These are phyloP conservation scores for Rubia occidens DNA, from an alignment of 305 asterid genomes.

Conservation along the genomic window DNA sequence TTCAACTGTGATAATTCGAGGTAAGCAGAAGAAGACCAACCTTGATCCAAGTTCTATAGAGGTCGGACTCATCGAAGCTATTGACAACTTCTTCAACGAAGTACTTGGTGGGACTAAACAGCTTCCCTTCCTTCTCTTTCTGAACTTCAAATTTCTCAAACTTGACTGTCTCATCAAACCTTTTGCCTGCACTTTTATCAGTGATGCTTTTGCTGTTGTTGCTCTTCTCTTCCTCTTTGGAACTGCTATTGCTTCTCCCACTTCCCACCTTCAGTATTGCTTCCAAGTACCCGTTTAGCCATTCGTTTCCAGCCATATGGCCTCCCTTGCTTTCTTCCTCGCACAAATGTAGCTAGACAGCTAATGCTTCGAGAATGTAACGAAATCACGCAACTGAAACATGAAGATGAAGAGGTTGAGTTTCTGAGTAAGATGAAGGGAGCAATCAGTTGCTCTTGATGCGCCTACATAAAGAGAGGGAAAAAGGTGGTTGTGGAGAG, in stretches of 20 bases:
- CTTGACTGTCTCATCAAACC: slow-evolving; percentile 31
- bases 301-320: slow-evolving; percentile 49
- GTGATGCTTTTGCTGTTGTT: slow-evolving; percentile 14
- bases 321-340: background rate
- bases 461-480: background rate
- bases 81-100: slow-evolving; percentile 61
- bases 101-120: slow-evolving; percentile 51
- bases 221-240: slow-evolving; percentile 19
- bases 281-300: slow-evolving; percentile 70
- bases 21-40: slow-evolving; percentile 14
- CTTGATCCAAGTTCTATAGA: slow-evolving; percentile 61
- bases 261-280: slow-evolving; percentile 58
- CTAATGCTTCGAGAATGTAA: background rate
- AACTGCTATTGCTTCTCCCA: slow-evolving; percentile 20
- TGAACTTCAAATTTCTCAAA: slow-evolving; percentile 21
- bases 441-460: background rate
- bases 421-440: background rate
- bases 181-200: slow-evolving; percentile 13
- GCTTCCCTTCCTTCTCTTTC: slow-evolving; percentile 34
- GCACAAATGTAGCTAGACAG: too few relatives aligned
- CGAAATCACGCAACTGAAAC: background rate
- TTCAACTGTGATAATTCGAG: background rate
- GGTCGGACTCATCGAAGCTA: slow-evolving; percentile 60
- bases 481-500: background rate
- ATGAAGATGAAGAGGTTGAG: background rate